These are phyloP conservation scores for Penicillium fuscoglaucum DNA, from an alignment of 2,329 filamentous ascomycete genomes.

Conservation along the genomic window DNA sequence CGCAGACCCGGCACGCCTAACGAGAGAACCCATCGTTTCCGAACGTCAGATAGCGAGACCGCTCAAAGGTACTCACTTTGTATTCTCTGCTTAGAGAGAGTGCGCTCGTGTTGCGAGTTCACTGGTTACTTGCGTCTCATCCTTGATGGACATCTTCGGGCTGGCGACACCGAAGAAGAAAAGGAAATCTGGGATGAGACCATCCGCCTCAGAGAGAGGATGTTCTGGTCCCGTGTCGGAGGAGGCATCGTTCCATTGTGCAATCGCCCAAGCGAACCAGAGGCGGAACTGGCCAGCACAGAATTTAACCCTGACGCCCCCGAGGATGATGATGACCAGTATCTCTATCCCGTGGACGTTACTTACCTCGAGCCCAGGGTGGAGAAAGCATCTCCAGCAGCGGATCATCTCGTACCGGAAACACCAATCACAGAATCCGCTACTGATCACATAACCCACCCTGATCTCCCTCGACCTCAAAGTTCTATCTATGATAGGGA, in stretches of 20 bases:
- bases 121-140: slow-evolving; percentile 87
- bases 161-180: slow-evolving; percentile 79
- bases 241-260: slow-evolving; percentile 79
- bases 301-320: slow-evolving; percentile 5
- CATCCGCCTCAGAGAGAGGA: slow-evolving; percentile 81
- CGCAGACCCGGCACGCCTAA: slow-evolving; percentile 68
- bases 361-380: slow-evolving; percentile 7
- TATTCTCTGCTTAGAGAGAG: slow-evolving; percentile 77
- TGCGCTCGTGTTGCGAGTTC: slow-evolving; percentile 89
- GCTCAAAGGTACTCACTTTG: slow-evolving; percentile 90
- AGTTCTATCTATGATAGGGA: slow-evolving; percentile 11
- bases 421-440: neutral
- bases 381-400: neutral
- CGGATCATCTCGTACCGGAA: neutral
- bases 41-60: slow-evolving; percentile 80
- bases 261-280: slow-evolving; percentile 29
- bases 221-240: slow-evolving; percentile 95
- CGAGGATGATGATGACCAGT: neutral
- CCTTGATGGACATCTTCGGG: slow-evolving; percentile 87
- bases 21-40: slow-evolving; percentile 80
- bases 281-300: slow-evolving; percentile 12
- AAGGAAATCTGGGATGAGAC: slow-evolving; percentile 93
- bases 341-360: slow-evolving; percentile 13
- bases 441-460: neutral
- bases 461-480: slow-evolving; percentile 7